phyloP scores from a whole-genome alignment of 495 filamentous ascomycete genomes.

The Penicillium diatomitis region DNA sequence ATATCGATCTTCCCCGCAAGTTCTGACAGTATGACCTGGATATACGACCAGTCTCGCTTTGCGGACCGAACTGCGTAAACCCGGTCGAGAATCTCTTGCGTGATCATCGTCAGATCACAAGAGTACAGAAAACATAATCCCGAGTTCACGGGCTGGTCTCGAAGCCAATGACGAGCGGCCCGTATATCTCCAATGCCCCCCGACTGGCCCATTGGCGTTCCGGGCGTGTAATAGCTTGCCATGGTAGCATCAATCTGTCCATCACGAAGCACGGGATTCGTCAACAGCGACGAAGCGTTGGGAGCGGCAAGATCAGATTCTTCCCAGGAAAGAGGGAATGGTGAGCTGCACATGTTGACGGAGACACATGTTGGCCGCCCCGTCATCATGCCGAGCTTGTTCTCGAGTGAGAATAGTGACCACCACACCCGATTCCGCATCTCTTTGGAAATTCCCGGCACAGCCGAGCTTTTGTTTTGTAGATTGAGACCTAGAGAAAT shows the following conservation, averaged over 20 bases:
- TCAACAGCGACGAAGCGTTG: conserved; percentile 13
- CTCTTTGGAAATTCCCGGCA: conserved; percentile 44
- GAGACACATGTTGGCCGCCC: conserved; percentile 48
- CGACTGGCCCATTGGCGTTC: conserved; percentile 8
- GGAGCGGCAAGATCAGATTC: conserved; percentile 33
- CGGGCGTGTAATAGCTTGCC: background rate
- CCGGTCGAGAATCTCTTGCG: conserved; percentile 39
- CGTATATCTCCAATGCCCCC: conserved; percentile 2
- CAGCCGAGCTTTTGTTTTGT: conserved; percentile 39
- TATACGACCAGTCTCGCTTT: conserved; percentile 43
- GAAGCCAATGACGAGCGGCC: conserved; percentile 11
- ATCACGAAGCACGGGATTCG: conserved; percentile 15
- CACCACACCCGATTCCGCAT: conserved; percentile 53
- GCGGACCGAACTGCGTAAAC: conserved; percentile 46
- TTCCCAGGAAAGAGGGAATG: conserved; percentile 45
- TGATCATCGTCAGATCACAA: conserved; percentile 41
- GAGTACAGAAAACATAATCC: conserved; percentile 38
- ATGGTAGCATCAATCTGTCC: conserved; percentile 11
- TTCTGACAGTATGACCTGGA: conserved; percentile 41
- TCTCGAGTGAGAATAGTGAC: conserved; percentile 50
- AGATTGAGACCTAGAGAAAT: conserved; percentile 51
- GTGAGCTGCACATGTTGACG: conserved; percentile 34
- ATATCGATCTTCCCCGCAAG: conserved; percentile 39
- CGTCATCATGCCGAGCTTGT: conserved; percentile 50
- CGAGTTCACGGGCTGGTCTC: conserved; percentile 17